A percentile compares a stretch with the other conserved stretches of the same genome.
phyloP scores from a whole-genome alignment of 495 filamentous ascomycete species.

The Copromyces sp. region DNA sequence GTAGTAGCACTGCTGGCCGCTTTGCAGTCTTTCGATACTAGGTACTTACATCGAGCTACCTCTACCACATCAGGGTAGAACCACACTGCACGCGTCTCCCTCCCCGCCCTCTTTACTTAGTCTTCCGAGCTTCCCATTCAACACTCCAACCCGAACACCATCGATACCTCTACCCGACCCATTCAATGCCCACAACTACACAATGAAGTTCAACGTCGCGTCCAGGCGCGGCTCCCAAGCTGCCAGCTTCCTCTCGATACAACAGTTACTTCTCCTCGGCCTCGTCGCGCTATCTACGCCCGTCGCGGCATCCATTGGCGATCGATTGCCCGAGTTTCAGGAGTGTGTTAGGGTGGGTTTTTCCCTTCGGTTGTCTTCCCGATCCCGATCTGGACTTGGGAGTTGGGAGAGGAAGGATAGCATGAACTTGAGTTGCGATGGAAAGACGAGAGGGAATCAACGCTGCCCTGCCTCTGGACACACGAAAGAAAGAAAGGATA shows the following conservation, averaged over 20 bases:
- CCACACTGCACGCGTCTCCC: not conserved
- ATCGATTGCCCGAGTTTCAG: conserved; percentile 79
- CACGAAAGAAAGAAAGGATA: not conserved
- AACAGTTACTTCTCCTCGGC: conserved; percentile 23
- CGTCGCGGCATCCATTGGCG: conserved; percentile 66
- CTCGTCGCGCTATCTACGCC: conserved; percentile 36
- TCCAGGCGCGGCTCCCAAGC: not conserved
- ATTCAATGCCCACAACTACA: not conserved
- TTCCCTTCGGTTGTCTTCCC: not conserved
- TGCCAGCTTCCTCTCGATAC: not conserved
- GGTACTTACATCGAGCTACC: too few relatives aligned
- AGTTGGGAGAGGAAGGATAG: not conserved
- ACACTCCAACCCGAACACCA: not conserved
- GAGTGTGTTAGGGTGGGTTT: conserved; percentile 70
- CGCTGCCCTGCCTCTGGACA: not conserved
- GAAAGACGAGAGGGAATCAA: not conserved
- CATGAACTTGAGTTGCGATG: not conserved
- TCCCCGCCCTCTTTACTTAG: not conserved
- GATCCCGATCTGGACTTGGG: not conserved
- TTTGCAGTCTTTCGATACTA: fast-evolving
- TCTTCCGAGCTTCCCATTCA: not conserved
- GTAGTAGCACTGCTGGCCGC: not conserved
- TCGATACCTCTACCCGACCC: not conserved
- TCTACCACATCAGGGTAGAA: too few relatives aligned
- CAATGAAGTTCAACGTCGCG: not conserved